Conservation (phyloP, 2,329 filamentous ascomycete species). For the Colletotrichum tropicicola region DNA sequence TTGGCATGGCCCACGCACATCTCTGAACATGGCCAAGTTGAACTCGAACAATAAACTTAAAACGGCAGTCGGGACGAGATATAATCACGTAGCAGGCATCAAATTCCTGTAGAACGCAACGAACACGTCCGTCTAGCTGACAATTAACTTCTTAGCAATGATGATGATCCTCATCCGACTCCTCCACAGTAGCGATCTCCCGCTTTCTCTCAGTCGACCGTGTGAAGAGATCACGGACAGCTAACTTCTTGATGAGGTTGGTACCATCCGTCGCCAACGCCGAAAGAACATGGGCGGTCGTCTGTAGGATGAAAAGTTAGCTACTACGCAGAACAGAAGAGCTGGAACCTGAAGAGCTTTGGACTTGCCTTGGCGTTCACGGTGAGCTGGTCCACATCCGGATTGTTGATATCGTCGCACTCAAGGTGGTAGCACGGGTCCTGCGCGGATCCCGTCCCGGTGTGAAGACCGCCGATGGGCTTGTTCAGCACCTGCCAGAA, state of each 20-base stretch:
- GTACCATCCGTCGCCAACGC: constrained; percentile 16
- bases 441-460: constrained; percentile 63
- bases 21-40: too few relatives aligned
- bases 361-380: constrained; percentile 38
- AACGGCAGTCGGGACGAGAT: too few relatives aligned
- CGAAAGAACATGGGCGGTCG: constrained; percentile 21
- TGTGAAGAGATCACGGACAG: neutral
- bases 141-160: neutral
- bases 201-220: neutral
- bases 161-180: neutral
- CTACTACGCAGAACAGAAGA: neutral
- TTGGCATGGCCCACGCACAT: too few relatives aligned
- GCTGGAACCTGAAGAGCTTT: neutral
- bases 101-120: too few relatives aligned
- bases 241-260: constrained; percentile 30
- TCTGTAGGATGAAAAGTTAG: neutral
- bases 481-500: constrained; percentile 63
- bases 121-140: too few relatives aligned
- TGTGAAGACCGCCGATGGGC: constrained; percentile 66
- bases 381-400: constrained; percentile 44
- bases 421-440: constrained; percentile 43
- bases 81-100: too few relatives aligned
- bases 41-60: too few relatives aligned
- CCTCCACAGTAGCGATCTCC: neutral
- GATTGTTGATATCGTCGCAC: constrained; percentile 49